A percentile compares a stretch with the other conserved stretches of the same genome.
Conservation (phyloP, 805 yeast genomes). For the Nakazawaea holstii region DNA sequence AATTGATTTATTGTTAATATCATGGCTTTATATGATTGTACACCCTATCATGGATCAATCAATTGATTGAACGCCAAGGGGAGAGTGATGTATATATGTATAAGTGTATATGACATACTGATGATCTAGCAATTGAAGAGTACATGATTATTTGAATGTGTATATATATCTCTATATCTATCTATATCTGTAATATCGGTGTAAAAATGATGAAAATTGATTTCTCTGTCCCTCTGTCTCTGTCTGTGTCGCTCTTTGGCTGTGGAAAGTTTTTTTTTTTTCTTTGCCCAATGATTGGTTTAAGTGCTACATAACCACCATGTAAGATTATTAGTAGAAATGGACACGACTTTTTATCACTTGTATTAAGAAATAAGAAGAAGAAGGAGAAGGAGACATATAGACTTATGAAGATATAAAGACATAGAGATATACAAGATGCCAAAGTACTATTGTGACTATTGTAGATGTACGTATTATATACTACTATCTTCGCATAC, state of each 20-base stretch:
- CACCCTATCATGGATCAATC: neutral
- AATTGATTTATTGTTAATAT: conserved; percentile 1
- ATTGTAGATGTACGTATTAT: conserved; percentile 53
- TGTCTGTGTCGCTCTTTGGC: neutral
- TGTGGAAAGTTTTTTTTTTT: neutral
- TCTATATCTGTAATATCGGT: neutral
- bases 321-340: too few species aligned
- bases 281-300: neutral
- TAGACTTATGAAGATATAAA: neutral
- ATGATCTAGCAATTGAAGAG: conserved; percentile 12
- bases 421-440: conserved; percentile 23
- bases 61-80: neutral
- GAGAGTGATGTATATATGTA: neutral
- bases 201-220: neutral
- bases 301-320: conserved; percentile 5
- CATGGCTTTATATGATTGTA: conserved; percentile 11
- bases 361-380: neutral
- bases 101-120: conserved; percentile 10
- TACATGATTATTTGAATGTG: conserved; percentile 5
- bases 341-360: neutral
- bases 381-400: neutral
- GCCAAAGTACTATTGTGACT: conserved; percentile 80
- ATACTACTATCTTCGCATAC: neutral
- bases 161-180: neutral
- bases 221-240: neutral